Conservation (phyloP, 345 rosid species). For the Heritiera fomes region DNA sequence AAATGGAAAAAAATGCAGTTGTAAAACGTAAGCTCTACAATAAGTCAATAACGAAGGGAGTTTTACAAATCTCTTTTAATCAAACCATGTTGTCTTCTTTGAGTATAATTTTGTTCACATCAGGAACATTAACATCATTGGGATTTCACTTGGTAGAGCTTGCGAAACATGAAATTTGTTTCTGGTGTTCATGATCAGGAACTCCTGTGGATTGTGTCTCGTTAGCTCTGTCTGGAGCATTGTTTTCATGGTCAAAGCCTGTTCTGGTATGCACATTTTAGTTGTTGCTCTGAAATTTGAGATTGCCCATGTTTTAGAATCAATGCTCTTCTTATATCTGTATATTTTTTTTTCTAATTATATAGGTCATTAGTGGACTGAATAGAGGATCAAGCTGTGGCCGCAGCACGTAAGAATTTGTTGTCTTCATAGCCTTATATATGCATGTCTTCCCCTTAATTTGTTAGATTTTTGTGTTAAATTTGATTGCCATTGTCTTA, state of each 20-base stretch:
- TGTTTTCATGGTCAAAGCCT: constrained; percentile 52
- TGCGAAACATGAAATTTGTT: neutral
- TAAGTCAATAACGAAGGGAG: too few species aligned
- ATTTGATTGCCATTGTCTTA: neutral
- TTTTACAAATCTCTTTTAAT: neutral
- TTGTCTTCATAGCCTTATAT: neutral
- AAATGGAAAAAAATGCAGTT: neutral
- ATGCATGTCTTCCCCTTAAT: neutral
- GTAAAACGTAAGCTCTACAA: too few species aligned
- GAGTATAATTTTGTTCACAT: neutral
- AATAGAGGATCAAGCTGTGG: constrained; percentile 49
- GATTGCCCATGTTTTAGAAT: neutral
- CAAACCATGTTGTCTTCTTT: neutral
- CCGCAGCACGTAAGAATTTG: constrained; percentile 35
- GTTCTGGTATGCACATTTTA: constrained; percentile 33
- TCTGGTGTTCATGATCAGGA: constrained; percentile 33
- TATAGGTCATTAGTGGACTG: constrained; percentile 51
- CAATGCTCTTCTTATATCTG: neutral
- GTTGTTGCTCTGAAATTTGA: neutral
- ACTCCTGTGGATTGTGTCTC: constrained; percentile 57
- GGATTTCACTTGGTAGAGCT: neutral
- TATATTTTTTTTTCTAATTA: neutral
- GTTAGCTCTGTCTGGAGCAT: constrained; percentile 48
- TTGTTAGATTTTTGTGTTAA: neutral
- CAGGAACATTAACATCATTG: neutral